Conservation (phyloP, 208 protist genomes). For the Crithidia sp. region DNA sequence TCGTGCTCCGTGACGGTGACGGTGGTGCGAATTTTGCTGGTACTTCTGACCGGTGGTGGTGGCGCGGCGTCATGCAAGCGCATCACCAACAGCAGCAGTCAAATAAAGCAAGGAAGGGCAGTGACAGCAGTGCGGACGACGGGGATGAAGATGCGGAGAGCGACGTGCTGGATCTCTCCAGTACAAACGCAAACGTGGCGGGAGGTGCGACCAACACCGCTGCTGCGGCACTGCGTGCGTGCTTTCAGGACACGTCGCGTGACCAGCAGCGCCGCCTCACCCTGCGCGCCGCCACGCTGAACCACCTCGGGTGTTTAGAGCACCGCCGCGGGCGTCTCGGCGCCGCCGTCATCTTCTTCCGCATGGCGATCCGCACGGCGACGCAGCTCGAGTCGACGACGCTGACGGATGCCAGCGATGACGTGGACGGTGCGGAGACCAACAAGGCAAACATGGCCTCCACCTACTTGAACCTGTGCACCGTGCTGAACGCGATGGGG, state of each 20-base stretch:
- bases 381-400: slow-evolving; percentile 39
- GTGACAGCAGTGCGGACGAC: no score
- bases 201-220: slow-evolving; percentile 7
- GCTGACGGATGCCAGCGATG: neutral
- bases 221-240: slow-evolving; percentile 24
- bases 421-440: neutral
- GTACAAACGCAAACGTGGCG: neutral
- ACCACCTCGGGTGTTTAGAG: slow-evolving; percentile 92
- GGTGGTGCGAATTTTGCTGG: neutral
- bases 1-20: neutral
- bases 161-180: slow-evolving; percentile 2
- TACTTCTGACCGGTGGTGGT: slow-evolving; percentile 27
- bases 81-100: neutral
- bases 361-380: slow-evolving; percentile 69
- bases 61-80: slow-evolving; percentile 18
- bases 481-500: slow-evolving; percentile 76
- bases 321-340: slow-evolving; percentile 65
- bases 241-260: slow-evolving; percentile 17
- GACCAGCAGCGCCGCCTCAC: slow-evolving; percentile 50
- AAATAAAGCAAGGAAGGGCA: no score
- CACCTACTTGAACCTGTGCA: slow-evolving; percentile 89
- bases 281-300: slow-evolving; percentile 83
- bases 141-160: neutral
- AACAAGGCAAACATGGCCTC: slow-evolving; percentile 37
- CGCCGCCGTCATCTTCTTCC: slow-evolving; percentile 64